A percentile compares a stretch with the other conserved stretches of the same genome.
Evolutionary conservation across 2,329 filamentous ascomycete genomes (phyloP).

Genomic region (Clarireedia hainanense): DNA sequence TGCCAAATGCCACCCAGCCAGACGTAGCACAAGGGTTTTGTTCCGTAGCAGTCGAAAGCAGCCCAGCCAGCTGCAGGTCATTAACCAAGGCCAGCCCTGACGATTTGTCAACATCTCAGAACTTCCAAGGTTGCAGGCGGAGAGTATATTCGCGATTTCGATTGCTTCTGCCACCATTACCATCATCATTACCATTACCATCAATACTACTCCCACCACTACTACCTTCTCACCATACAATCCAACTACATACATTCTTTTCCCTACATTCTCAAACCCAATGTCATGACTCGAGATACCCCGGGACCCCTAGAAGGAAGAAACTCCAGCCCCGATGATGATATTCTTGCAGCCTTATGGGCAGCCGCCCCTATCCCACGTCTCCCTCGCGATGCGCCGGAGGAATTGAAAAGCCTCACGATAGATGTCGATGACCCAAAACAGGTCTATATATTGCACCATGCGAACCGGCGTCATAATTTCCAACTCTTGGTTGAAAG

Average conservation of each 20-base stretch:
- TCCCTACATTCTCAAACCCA: constrained; percentile 14
- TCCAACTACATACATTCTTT: neutral
- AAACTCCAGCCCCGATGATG: constrained; percentile 17
- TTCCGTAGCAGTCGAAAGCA: no score
- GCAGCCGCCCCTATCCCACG: constrained; percentile 51
- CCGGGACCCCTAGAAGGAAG: constrained; percentile 19
- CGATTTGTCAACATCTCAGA: no score
- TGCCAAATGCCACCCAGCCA: no score
- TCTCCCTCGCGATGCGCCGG: constrained; percentile 52
- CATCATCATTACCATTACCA: no score
- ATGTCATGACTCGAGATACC: constrained; percentile 45
- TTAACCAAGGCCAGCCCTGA: no score
- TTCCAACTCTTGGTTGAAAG: constrained; percentile 62
- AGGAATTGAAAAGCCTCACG: constrained; percentile 46
- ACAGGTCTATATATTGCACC: constrained; percentile 52
- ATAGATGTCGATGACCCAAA: constrained; percentile 54
- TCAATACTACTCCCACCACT: no score
- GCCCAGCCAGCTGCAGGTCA: no score
- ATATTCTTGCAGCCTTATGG: constrained; percentile 50
- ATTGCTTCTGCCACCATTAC: no score
- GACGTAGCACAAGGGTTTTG: no score
- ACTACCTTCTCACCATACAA: no score
- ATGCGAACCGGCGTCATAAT: constrained; percentile 51
- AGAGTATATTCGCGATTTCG: no score
- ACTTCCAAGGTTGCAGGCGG: no score